These are phyloP conservation scores for Acacia concinna DNA, from an alignment of 331 rosid species.

Conservation along the genomic window DNA sequence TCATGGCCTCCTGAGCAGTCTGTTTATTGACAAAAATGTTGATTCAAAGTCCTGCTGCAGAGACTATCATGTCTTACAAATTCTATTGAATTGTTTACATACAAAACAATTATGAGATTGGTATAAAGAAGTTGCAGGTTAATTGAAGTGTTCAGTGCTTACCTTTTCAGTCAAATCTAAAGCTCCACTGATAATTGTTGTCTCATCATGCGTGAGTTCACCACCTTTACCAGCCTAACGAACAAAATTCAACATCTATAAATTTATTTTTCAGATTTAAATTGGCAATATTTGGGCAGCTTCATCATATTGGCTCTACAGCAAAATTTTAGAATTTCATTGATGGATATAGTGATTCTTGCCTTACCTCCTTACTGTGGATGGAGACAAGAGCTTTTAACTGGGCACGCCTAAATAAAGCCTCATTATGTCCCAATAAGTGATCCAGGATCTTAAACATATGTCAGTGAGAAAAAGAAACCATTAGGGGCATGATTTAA, in stretches of 20 bases:
- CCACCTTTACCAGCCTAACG: constrained; percentile 97
- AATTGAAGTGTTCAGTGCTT: constrained; percentile 26
- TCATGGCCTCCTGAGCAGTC: constrained; percentile 99
- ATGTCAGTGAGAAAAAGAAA: constrained; percentile 21
- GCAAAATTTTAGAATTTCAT: neutral
- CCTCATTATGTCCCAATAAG: constrained; percentile 86
- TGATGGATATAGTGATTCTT: neutral
- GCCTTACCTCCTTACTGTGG: constrained; percentile 81
- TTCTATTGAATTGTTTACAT: constrained; percentile 13
- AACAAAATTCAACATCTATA: constrained; percentile 26
- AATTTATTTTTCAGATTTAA: constrained; percentile 5
- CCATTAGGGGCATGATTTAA: neutral
- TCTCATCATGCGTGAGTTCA: constrained; percentile 98
- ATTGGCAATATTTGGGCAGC: neutral
- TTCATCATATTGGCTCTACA: constrained; percentile 27
- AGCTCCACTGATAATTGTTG: constrained; percentile 98
- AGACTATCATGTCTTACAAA: constrained; percentile 27
- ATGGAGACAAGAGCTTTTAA: constrained; percentile 93
- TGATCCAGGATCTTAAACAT: constrained; percentile 71
- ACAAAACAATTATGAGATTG: constrained; percentile 22
- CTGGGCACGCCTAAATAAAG: constrained; percentile 96
- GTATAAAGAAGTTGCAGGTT: constrained; percentile 1
- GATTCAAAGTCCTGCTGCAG: constrained; percentile 21
- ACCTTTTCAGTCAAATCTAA: constrained; percentile 97
- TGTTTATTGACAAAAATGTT: constrained; percentile 41